phyloP scores from a whole-genome alignment of 2,329 filamentous ascomycete genomes.

The Diaporthe batatas region DNA sequence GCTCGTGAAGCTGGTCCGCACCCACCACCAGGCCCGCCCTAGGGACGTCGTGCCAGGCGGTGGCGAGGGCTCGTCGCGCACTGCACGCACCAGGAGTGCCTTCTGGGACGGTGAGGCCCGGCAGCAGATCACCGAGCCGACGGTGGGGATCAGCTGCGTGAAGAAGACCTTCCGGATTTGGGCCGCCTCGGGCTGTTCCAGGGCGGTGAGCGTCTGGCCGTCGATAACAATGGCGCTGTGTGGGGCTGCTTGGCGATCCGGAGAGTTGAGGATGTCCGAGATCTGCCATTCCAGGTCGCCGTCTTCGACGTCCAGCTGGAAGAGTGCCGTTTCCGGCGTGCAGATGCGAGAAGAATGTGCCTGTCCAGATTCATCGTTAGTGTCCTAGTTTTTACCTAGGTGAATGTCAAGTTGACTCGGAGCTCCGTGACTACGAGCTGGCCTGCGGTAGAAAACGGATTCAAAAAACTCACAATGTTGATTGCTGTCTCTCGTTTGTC shows the following conservation, averaged over 20 bases:
- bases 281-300: slow-evolving; percentile 77
- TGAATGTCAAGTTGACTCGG: no score
- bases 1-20: slow-evolving; percentile 25
- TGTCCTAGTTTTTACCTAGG: no score
- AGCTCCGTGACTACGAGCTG: not conserved
- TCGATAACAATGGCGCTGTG: slow-evolving; percentile 93
- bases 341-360: slow-evolving; percentile 80
- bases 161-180: slow-evolving; percentile 69
- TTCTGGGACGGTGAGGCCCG: slow-evolving; percentile 92
- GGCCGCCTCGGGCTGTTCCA: slow-evolving; percentile 44
- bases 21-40: slow-evolving; percentile 9
- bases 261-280: slow-evolving; percentile 71
- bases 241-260: slow-evolving; percentile 70
- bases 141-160: slow-evolving; percentile 82
- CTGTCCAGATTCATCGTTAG: not conserved
- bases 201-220: slow-evolving; percentile 59
- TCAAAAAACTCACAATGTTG: slow-evolving; percentile 70
- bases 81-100: slow-evolving; percentile 85
- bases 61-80: slow-evolving; percentile 62
- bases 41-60: not conserved
- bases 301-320: slow-evolving; percentile 76
- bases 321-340: slow-evolving; percentile 80
- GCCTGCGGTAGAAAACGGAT: not conserved
- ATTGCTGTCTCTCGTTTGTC: slow-evolving; percentile 90
- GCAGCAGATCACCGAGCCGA: slow-evolving; percentile 94